Evolutionary conservation across 441 rosid species (phyloP).

Genomic region (Bocquillonia castaneifolia): DNA sequence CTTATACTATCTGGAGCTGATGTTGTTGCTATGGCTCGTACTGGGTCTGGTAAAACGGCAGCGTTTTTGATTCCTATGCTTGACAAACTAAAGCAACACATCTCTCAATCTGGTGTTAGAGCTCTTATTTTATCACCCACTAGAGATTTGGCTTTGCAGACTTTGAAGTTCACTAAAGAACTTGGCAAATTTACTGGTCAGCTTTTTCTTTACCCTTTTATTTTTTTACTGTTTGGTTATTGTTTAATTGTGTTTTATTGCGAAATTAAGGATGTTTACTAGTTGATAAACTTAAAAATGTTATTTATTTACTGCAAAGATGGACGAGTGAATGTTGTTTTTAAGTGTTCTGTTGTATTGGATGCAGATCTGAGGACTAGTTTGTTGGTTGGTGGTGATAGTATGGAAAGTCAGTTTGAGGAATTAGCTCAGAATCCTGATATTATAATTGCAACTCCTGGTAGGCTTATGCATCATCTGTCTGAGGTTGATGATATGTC

Average conservation of each 20-base stretch:
- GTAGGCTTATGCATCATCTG: constrained; percentile 93
- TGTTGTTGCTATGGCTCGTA: constrained; percentile 96
- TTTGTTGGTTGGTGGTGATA: constrained; percentile 91
- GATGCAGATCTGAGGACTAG: constrained; percentile 68
- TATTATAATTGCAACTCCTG: constrained; percentile 89
- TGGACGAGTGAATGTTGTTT: neutral
- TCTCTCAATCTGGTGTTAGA: constrained; percentile 70
- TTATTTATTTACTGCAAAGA: too few relatives aligned
- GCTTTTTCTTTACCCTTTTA: neutral
- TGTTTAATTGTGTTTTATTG: neutral
- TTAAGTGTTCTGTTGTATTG: neutral
- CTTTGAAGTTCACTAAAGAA: constrained; percentile 68
- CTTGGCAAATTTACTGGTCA: constrained; percentile 78
- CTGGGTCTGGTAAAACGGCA: constrained; percentile 95
- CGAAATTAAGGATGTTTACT: neutral
- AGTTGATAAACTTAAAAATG: neutral
- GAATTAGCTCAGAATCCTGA: constrained; percentile 88
- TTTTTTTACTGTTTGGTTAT: neutral
- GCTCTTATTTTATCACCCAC: constrained; percentile 89
- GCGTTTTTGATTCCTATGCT: constrained; percentile 92
- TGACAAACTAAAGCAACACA: constrained; percentile 68
- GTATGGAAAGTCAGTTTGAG: constrained; percentile 90
- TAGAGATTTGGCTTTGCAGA: constrained; percentile 61
- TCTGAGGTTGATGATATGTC: constrained; percentile 91
- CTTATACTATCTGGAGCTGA: constrained; percentile 79